Evolutionary conservation across 208 protist genomes (phyloP).

Genomic region (Leptomonas seymouri): DNA sequence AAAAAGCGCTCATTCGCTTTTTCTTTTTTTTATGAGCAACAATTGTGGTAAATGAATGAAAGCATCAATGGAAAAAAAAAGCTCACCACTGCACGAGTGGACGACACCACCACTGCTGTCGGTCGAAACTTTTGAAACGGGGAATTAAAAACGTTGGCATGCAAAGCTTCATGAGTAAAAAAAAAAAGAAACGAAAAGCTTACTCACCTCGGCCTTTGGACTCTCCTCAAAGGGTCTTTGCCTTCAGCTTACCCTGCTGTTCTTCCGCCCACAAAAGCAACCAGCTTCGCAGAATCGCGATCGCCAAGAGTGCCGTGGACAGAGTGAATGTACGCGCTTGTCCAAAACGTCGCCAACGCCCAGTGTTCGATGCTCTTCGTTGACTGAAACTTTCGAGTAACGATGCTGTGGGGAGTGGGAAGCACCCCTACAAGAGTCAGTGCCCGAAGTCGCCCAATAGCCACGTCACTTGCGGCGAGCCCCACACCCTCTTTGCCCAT

Average conservation of each 20-base stretch:
- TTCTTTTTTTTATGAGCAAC: neutral
- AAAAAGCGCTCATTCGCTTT: neutral
- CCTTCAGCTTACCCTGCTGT: neutral
- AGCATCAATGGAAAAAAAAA: neutral
- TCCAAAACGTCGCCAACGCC: slow-evolving; percentile 80
- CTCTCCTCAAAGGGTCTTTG: neutral
- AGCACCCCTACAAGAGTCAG: slow-evolving; percentile 84
- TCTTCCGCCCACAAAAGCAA: slow-evolving; percentile 41
- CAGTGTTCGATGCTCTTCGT: slow-evolving; percentile 76
- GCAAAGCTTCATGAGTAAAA: neutral
- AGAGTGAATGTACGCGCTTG: slow-evolving; percentile 63
- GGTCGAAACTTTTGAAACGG: too few relatives aligned
- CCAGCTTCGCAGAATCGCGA: slow-evolving; percentile 60
- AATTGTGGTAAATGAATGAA: neutral
- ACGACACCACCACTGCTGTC: too few relatives aligned
- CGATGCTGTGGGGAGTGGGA: slow-evolving; percentile 78
- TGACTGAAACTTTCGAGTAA: slow-evolving; percentile 63
- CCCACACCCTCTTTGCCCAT: slow-evolving; percentile 19
- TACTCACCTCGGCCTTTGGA: too few relatives aligned
- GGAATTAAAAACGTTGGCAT: too few relatives aligned
- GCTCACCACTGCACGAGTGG: neutral
- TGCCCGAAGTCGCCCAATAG: slow-evolving; percentile 44
- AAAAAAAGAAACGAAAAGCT: neutral
- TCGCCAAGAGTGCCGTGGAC: slow-evolving; percentile 58
- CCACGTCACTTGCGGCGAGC: slow-evolving; percentile 36